Evolutionary conservation across 495 filamentous ascomycete genomes (phyloP), one percentile per base, ranked within the genome.

Genomic region (Neurospora terricola): DNA sequence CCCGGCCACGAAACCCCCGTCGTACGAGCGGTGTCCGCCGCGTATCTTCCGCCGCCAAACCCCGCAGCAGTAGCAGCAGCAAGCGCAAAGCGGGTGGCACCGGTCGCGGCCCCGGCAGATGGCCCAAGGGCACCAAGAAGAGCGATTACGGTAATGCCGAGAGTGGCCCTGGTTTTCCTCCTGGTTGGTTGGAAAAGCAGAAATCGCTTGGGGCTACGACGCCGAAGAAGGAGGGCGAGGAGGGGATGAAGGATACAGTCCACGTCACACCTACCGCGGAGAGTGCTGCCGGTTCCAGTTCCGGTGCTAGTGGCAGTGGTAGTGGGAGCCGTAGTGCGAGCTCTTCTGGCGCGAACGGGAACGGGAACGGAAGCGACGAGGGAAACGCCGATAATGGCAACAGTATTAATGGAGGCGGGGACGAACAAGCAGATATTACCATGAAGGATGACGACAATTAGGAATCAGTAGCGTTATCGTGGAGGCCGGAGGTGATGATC

Each of bases 91-190:
- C 82, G n/a, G 86, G 87, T 5, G 86, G 87, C 4, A 88, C 85
- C 16, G 86, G 86, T 3, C 81, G 84, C 37, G 85, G 84, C 2
- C 83, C 84, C 1, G 85, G 86, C 1, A 78, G 84, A 34, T 87
- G 85, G 86, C 86, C 86, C 8, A 87, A 88, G 75, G 85, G 86
- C 3, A 87, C 85, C 0, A 88, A 87, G 78, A 87, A 87, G 76
- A 85, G 82, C 66, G 86, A 89, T 54, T 88, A 88, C 70, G 85
- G 86, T 18, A 87, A 86, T 69, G 86, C 87, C 2, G 84, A 85
- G 34, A 87, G 85, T 72, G 87, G 86, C 7, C 87, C 87, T 12
- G 87, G 87, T 0, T 77, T 88, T 9, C 87, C 87, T 6, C 87
- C 86, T 6, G 83, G 77, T 0, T 85, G 86, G 81, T 12, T 82